A percentile compares a stretch with the other conserved stretches of the same genome.
phyloP scores from a whole-genome alignment of 2,329 filamentous ascomycete genomes.

The Xylaria multiplex region DNA sequence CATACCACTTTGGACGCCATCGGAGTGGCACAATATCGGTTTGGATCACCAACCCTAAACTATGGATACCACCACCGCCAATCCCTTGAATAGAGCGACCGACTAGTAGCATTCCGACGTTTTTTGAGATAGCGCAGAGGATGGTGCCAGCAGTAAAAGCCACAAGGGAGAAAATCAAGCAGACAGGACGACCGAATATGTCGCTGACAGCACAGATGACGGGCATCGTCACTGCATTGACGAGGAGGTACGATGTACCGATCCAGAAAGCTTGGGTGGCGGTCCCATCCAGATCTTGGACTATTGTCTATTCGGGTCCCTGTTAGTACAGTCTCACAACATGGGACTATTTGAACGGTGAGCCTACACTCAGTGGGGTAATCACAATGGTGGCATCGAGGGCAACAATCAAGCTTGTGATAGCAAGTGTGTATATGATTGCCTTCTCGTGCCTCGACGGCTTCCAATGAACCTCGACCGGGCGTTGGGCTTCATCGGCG shows the following conservation, averaged over 20 bases:
- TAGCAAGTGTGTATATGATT: conserved; percentile 43
- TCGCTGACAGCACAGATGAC: conserved; percentile 49
- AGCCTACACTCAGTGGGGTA: conserved; percentile 39
- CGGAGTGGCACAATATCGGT: conserved; percentile 56
- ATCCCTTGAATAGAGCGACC: conserved; percentile 55
- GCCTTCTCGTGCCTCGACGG: conserved; percentile 43
- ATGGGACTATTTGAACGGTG: background rate
- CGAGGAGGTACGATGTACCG: conserved; percentile 47
- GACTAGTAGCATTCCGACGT: conserved; percentile 50
- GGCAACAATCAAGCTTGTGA: conserved; percentile 41
- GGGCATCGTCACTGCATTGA: conserved; percentile 46
- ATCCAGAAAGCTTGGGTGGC: conserved; percentile 47
- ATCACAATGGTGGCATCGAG: conserved; percentile 44
- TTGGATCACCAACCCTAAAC: conserved; percentile 54
- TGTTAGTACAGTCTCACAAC: conserved; percentile 16
- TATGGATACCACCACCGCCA: conserved; percentile 55
- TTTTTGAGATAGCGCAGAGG: conserved; percentile 51
- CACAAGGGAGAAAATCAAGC: conserved; percentile 48
- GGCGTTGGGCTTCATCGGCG: conserved; percentile 30
- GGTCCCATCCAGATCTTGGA: conserved; percentile 38
- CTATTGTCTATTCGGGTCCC: conserved; percentile 36
- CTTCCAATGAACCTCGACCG: conserved; percentile 35
- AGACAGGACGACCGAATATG: conserved; percentile 51
- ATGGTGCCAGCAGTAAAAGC: conserved; percentile 58
- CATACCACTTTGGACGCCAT: conserved; percentile 55